Base-by-base conservation (phyloP, 805 yeast species). In the Candida alai region DNA sequence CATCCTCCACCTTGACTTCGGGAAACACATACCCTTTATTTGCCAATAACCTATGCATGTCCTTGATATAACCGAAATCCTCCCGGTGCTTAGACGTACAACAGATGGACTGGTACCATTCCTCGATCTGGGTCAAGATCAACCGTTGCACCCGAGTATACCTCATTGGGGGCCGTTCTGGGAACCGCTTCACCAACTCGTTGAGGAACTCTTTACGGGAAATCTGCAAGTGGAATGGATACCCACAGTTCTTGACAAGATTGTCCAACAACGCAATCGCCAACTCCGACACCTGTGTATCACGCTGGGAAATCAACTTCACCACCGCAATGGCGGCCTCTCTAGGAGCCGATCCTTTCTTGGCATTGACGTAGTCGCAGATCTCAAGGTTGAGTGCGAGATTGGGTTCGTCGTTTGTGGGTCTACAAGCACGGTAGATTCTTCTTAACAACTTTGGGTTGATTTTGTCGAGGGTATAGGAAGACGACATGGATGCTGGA, bases 61-160 rank as follows among this genome's bases (percentile, higher is more conserved):
- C 98, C 46, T 93, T 77, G 46, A 93, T 84, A 56, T 83, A 86
- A 3, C 89, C 93, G 49, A 93, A 68, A 56, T 93, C 99, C 28
- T 88, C 95, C 55, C 85, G 86, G 60, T 93, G 85, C 52, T 86
- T 74, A 18, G 95, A 79, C 34, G 93, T 87, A 50, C 80, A 79
- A 60, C 97, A 90, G 36, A 93, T 78, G 2, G 97, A 90, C 57
- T 86, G 94, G 56, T 85, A 80, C 99, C 99, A 93, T 59, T 93
- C 97, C 60, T 90, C 96, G 51, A 93, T 83, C 37, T 89, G 86
- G 39, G 93, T 89, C 51, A 93, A 70, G 43, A 90, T 78, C 48
- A 88, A 70, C 54, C 87, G 70, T 56, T 93, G 97, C 17, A 86
- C 80, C 43, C 88, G 73, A 13, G 90, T 70, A 60, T 84, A 87